Conservation (phyloP, 2,329 filamentous ascomycete species). For the Periglandula ipomoeae region DNA sequence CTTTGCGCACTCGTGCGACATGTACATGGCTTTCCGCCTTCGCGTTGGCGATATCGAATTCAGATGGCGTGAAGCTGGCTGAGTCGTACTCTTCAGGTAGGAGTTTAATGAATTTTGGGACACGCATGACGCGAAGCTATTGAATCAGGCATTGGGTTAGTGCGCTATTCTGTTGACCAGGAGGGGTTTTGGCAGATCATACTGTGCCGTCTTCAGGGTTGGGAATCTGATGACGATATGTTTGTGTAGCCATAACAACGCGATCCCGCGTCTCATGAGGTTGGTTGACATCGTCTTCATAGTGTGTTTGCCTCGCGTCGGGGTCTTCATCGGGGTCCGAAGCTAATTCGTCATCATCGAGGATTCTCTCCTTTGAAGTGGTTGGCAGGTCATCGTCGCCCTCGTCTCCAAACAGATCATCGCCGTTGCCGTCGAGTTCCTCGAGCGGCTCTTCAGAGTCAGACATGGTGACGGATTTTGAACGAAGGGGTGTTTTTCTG, state of each 20-base stretch:
- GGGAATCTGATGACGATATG: slow-evolving; percentile 61
- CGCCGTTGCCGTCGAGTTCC: slow-evolving; percentile 41
- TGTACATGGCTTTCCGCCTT: slow-evolving; percentile 49
- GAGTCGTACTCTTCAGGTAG: slow-evolving; percentile 58
- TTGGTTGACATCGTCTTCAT: slow-evolving; percentile 37
- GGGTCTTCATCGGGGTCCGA: slow-evolving; percentile 40
- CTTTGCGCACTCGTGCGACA: slow-evolving; percentile 60
- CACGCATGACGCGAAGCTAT: slow-evolving; percentile 59
- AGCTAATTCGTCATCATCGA: slow-evolving; percentile 52
- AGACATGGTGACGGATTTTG: slow-evolving; percentile 33
- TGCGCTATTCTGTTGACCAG: not conserved
- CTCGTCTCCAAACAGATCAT: slow-evolving; percentile 55
- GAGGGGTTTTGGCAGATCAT: slow-evolving; percentile 18
- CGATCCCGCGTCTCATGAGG: slow-evolving; percentile 40
- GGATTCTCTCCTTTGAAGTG: slow-evolving; percentile 50
- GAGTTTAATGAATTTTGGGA: slow-evolving; percentile 65
- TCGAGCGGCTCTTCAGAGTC: slow-evolving; percentile 47
- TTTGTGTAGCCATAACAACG: slow-evolving; percentile 52
- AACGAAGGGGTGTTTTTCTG: not conserved
- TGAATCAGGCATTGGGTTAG: not conserved
- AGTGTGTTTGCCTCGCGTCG: slow-evolving; percentile 22
- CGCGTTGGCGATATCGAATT: slow-evolving; percentile 44
- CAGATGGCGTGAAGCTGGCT: slow-evolving; percentile 54
- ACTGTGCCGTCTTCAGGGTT: slow-evolving; percentile 64
- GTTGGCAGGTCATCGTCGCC: slow-evolving; percentile 46